phyloP scores from a whole-genome alignment of 495 filamentous ascomycete species.

The Talaromyces thailandensis region DNA sequence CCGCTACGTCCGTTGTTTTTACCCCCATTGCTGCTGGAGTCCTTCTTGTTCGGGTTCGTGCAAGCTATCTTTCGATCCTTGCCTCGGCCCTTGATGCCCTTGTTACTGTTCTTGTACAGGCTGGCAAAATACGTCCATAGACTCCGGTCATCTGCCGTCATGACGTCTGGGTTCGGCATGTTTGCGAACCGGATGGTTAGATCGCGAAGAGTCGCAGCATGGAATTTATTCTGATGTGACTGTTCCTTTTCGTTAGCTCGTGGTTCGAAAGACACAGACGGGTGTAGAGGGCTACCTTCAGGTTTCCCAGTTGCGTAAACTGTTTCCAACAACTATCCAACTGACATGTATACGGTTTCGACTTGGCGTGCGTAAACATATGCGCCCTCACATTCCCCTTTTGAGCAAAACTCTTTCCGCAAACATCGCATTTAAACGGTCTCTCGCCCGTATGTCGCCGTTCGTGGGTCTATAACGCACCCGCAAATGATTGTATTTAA shows the following conservation, averaged over 20 bases:
- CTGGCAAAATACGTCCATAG: slow-evolving; percentile 80
- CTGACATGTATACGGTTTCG: slow-evolving; percentile 72
- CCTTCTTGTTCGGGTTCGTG: slow-evolving; percentile 17
- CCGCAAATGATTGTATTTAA: slow-evolving; percentile 4
- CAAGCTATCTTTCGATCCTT: slow-evolving; percentile 56
- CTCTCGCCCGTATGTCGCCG: slow-evolving; percentile 81
- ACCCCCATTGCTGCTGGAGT: slow-evolving; percentile 11
- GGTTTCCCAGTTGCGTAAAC: slow-evolving; percentile 82
- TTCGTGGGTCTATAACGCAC: slow-evolving; percentile 59
- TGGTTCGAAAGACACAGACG: neutral
- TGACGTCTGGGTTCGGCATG: slow-evolving; percentile 49
- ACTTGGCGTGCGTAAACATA: slow-evolving; percentile 66
- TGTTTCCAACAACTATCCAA: slow-evolving; percentile 76
- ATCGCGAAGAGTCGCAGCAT: slow-evolving; percentile 59
- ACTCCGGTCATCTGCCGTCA: slow-evolving; percentile 62
- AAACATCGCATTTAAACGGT: slow-evolving; percentile 75
- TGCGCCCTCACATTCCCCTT: slow-evolving; percentile 83
- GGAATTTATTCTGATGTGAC: slow-evolving; percentile 94
- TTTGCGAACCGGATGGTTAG: slow-evolving; percentile 67
- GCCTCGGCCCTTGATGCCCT: slow-evolving; percentile 88
- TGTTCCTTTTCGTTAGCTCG: slow-evolving; percentile 18
- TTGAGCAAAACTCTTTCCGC: slow-evolving; percentile 75
- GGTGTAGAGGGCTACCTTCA: slow-evolving; percentile 52
- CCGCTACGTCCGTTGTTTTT: slow-evolving; percentile 22
- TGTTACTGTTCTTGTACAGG: slow-evolving; percentile 90